Evolutionary conservation across 345 rosid species (phyloP), one percentile per base, ranked within the genome.

Genomic region (Acer campestre): DNA sequence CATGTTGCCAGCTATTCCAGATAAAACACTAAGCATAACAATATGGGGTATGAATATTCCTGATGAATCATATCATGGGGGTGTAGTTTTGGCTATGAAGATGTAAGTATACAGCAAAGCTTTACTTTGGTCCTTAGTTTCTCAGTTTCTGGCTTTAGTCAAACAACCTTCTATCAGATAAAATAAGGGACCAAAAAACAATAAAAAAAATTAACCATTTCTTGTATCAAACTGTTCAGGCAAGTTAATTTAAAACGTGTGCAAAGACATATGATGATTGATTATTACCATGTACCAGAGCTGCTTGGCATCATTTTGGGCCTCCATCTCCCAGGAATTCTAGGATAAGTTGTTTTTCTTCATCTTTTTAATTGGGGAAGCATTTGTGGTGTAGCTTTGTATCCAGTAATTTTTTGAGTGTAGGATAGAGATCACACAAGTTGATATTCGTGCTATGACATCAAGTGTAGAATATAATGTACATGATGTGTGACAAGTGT

Each of bases 41-140:
- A 11, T 23, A 38, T 23, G 20, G 73, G 38, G 61, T 44, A 49
- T 27, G 9, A 59, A 22, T 49, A 61, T 73, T 16, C 35, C 29
- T 73, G 23, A 38, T 20, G 23, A 67, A 40, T 22, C 17, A 14
- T n/a, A 7, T 42, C 25, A 25, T 10, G 27, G 22, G 9, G 38
- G 18, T 22, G 64, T 55, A 56, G 14, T 71, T 71, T 71, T 55
- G 49, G 48, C 46, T 68, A n/a, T 46, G 31, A 68, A 40, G 49
- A 20, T 22, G 25, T 3, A 22, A 68, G 10, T 53, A 46, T 51
- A 14, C 27, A 53, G 3, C 25, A 51, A 53, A 16, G 40, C 11
- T 29, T 29, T 31, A 3, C 8, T 22, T 48, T 49, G 20, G 14
- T 49, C 17, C 18, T 68, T 42, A 9, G 29, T 3, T 69, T 69